Conservation (phyloP, 441 rosid species). For the Gossypium aridum region DNA sequence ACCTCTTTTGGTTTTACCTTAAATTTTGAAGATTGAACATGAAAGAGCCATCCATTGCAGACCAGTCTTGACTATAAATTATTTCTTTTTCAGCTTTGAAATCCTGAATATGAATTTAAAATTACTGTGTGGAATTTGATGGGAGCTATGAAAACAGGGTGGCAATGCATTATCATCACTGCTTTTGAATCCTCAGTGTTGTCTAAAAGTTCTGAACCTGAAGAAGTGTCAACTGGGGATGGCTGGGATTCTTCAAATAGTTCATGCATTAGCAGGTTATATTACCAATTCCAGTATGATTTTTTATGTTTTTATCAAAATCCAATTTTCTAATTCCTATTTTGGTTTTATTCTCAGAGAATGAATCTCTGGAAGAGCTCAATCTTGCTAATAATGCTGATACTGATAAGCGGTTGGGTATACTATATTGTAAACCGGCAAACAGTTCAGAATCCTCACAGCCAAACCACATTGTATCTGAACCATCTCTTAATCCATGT, state of each 20-base stretch:
- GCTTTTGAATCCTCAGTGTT: constrained; percentile 55
- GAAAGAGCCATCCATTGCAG: background rate
- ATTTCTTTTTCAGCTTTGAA: background rate
- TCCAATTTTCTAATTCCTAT: background rate
- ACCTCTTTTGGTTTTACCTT: background rate
- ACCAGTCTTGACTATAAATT: background rate
- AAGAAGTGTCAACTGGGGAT: constrained; percentile 76
- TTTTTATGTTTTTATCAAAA: background rate
- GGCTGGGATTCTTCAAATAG: constrained; percentile 53
- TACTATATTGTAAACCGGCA: constrained; percentile 3
- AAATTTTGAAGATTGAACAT: background rate
- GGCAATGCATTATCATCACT: constrained; percentile 44
- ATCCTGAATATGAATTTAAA: background rate
- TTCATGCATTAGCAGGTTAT: constrained; percentile 73
- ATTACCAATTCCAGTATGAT: constrained; percentile 2
- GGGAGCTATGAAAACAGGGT: constrained; percentile 49
- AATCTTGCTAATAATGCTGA: constrained; percentile 54
- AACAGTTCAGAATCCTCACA: constrained; percentile 21
- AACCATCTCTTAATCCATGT: constrained; percentile 16
- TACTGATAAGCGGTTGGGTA: constrained; percentile 20
- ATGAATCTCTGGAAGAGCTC: constrained; percentile 67
- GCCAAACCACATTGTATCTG: constrained; percentile 16
- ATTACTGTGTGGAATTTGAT: constrained; percentile 5
- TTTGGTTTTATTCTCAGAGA: constrained; percentile 37
- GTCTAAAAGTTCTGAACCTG: constrained; percentile 50